Base-by-base conservation (phyloP, 1,139 yeast genomes). In the Suhomyces taliae region DNA sequence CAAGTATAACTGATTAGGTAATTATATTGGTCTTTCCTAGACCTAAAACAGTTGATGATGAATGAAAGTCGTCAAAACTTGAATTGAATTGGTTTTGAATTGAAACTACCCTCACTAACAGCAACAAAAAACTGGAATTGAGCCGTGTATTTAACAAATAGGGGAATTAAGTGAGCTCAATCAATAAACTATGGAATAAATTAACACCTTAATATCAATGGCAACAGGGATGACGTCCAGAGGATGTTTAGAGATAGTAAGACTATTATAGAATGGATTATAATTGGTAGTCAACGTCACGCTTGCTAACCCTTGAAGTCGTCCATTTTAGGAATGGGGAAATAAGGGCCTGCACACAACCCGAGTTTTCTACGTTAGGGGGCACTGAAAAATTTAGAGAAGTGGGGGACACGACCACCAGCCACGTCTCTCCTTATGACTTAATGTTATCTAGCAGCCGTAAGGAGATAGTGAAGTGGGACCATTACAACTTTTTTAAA, bases 301-400 rank as follows among this genome's bases (percentile, higher is more conserved):
- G 49, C 44, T 46, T 46, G 49, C 46, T 46, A 43, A 46, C 49
- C 46, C 49, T 46, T 37, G 40, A 29, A 29, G 31, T 9, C 42
- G 49, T 46, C 49, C 49, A 46, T 37, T 43, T 35, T 38, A 35
- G 49, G 49, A 45, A 42, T 37, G 42, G 39, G 44, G 43, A 40
- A 39, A 31, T 34, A 33, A n/a, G 10, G n/a, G 36, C 44, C 46
- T 46, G 49, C 49, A 46, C 15, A 34, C 27, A 39, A 4, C 6
- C 7, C n/a, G 29, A 15, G 32, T 5, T 15, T 36, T 41, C 45
- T 41, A 36, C 43, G 48, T 45, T 45, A 37, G 34, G 48, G 42
- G 45, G 43, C 45, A 31, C 45, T 33, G 45, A 15, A 27, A n/a
- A n/a, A 15, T 19, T 19, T 19, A 19, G 4, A 19, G 24, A 19